Evolutionary conservation across 2,329 filamentous ascomycete species (phyloP), one percentile per base, ranked within the genome.

Genomic region (Sporothrix protearum): DNA sequence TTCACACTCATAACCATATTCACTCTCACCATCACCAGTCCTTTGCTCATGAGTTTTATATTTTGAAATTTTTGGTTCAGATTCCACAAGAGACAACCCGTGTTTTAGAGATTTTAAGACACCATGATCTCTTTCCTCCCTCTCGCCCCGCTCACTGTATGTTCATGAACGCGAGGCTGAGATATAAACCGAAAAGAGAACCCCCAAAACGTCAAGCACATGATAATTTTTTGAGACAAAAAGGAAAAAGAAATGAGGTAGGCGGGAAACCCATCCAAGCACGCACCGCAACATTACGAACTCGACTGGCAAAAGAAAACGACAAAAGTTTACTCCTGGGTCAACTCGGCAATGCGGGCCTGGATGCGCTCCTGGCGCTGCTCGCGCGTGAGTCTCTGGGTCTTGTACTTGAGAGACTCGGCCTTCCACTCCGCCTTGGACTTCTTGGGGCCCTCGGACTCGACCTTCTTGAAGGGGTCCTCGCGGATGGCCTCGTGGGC

Each of bases 401-500:
- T 84, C 83, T 85, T 89, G 92, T 89, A 93, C 90, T 98, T 97
- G 87, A 93, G 89, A 82, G 92, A 94, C 89, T 97, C 94, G 77
- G 88, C 87, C 91, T 97, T 97, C 92, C 92, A 96, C 87, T 97
- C 89, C 76, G 95, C 95, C 91, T 97, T 98, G 87, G 84, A 87
- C 93, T 98, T 98, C 91, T 97, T 94, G 85, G 92, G 85, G 71
- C 82, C 92, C 71, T 88, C 89, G 75, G 81, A 82, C 79, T 89
- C 91, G 77, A 85, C 88, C 91, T 97, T 97, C 92, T 97, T 97
- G 89, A 92, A 97, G 80, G 96, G 96, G 84, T 99, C 93, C 87
- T 94, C 95, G 77, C 96, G 94, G 88, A 99, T 99, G 81, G 92
- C 91, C 84, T 92, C 91, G 90, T 99, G 96, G 76, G 94, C 96